phyloP scores from a whole-genome alignment of 1,139 yeast species.

The Taphrina betulina region DNA sequence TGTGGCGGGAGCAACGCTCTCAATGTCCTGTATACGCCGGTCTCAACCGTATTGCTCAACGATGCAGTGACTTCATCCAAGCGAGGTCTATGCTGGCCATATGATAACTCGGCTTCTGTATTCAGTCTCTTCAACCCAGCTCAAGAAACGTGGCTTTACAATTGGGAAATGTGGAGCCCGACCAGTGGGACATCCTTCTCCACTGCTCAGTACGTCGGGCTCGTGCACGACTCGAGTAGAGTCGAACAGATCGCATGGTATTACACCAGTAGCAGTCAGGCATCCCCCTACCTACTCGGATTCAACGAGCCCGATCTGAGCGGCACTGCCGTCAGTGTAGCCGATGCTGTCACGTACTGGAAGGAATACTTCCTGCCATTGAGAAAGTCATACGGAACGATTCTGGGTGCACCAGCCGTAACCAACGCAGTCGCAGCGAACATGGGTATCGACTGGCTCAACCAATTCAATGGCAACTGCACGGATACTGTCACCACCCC shows the following conservation, averaged over 20 bases:
- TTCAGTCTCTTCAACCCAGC: constrained; percentile 19
- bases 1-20: constrained; percentile 15
- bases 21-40: background rate
- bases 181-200: constrained; percentile 4
- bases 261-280: constrained; percentile 7
- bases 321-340: constrained; percentile 22
- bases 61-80: constrained; percentile 11
- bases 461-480: constrained; percentile 29
- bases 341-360: constrained; percentile 28
- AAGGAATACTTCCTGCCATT: constrained; percentile 28
- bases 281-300: constrained; percentile 22
- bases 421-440: constrained; percentile 19
- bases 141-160: constrained; percentile 31
- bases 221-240: constrained; percentile 6
- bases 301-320: constrained; percentile 34
- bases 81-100: constrained; percentile 33
- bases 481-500: constrained; percentile 11
- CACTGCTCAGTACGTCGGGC: constrained; percentile 22
- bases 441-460: constrained; percentile 33
- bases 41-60: background rate
- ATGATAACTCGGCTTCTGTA: constrained; percentile 8
- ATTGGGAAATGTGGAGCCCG: constrained; percentile 32
- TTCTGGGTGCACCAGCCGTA: constrained; percentile 30
- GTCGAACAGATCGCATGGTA: constrained; percentile 21
- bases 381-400: constrained; percentile 19